Evolutionary conservation across 257 asterid species (phyloP), one percentile per base, ranked within the genome.

Genomic region (Solanum clarkiae): DNA sequence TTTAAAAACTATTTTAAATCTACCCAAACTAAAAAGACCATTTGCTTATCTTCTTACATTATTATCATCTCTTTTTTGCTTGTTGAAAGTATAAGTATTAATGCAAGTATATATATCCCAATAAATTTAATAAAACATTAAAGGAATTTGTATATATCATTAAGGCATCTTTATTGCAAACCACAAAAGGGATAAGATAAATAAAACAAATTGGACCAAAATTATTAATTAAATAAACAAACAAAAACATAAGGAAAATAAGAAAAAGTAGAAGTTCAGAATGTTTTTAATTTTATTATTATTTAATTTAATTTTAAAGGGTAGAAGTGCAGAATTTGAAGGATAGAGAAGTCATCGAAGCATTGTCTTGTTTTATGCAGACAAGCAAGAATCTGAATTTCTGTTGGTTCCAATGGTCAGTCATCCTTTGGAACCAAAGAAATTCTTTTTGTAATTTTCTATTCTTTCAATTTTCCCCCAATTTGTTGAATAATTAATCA

Each of bases 391-490:
- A 65, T 71, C 88, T 83, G 60, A 84, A 79, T 59, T 87, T 85
- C 79, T 72, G 87, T 80, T 89, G 86, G 90, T 86, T 81, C 77
- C 83, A 87, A 87, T 88, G 86, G 87, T 87, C 84, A 59, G 84
- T 87, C 84, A 63, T 55, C 56, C 69, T 26, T 79, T 85, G 57
- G 85, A 45, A 57, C 42, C 82, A 51, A 84, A 87, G 89, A 86
- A 84, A 82, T 45, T 80, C 74, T 49, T 17, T 68, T 82, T 85
- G 86, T 24, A 86, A 47, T 88, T 86, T 82, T 49, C 26, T 40
- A 12, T 6, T 6, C 13, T 11, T 60, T 71, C 16, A 14, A 17
- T 75, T 8, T 14, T 84, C 24, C 26, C 65, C 26, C 53, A 7
- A 44, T 69, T 69, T 26, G 10, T 45, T 11, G 40, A 47, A 62